A percentile compares a stretch with the other conserved stretches of the same genome.
These are phyloP conservation scores for Chrysophaeum taylorii DNA, from an alignment of 352 stramenopile genomes.

Conservation along the genomic window DNA sequence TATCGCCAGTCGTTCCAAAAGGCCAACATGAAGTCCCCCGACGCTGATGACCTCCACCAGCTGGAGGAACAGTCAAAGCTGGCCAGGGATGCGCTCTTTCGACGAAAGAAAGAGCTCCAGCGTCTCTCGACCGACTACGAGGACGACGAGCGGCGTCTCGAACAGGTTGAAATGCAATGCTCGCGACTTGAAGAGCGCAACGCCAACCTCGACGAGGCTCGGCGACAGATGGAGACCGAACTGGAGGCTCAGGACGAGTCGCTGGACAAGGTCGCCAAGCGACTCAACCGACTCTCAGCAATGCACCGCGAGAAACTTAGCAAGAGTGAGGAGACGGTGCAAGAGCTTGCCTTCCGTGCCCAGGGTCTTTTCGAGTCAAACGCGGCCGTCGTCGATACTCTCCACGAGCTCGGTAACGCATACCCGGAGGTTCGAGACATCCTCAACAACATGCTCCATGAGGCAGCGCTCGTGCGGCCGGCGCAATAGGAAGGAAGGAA, in stretches of 20 bases:
- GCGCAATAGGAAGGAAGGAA: no score
- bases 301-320: slow-evolving; percentile 21
- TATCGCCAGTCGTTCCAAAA: slow-evolving; percentile 77
- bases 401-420: slow-evolving; percentile 77
- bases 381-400: slow-evolving; percentile 69
- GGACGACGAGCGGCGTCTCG: slow-evolving; percentile 38
- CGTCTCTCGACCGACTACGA: slow-evolving; percentile 64
- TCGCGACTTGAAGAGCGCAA: slow-evolving; percentile 37
- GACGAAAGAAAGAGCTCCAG: slow-evolving; percentile 83
- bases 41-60: slow-evolving; percentile 65
- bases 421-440: slow-evolving; percentile 79
- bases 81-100: slow-evolving; percentile 71
- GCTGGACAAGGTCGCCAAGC: slow-evolving; percentile 22
- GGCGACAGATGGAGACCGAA: slow-evolving; percentile 37
- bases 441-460: slow-evolving; percentile 55
- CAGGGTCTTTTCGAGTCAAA: slow-evolving; percentile 60
- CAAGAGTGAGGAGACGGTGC: slow-evolving; percentile 42
- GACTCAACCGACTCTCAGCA: slow-evolving; percentile 24
- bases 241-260: slow-evolving; percentile 23
- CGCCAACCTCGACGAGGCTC: slow-evolving; percentile 24
- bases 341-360: slow-evolving; percentile 61
- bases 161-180: slow-evolving; percentile 31
- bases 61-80: slow-evolving; percentile 74
- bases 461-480: slow-evolving; percentile 62
- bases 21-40: slow-evolving; percentile 64